A percentile compares a stretch with the other conserved stretches of the same genome.
phyloP scores from a whole-genome alignment of 2,329 filamentous ascomycete species.

The Thelonectria olida region DNA sequence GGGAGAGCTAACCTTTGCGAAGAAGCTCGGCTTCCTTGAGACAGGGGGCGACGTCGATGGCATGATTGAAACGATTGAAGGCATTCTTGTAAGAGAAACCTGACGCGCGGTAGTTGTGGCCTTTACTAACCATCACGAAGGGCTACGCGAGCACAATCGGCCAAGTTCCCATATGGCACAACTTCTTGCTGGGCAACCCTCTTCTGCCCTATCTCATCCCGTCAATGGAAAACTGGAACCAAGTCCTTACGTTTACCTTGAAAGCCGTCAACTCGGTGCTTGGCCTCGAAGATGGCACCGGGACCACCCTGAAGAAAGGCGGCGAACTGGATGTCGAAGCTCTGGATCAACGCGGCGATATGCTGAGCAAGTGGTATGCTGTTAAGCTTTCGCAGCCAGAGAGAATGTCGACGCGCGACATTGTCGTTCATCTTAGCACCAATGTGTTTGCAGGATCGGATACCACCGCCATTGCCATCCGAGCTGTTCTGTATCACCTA shows the following conservation, averaged over 20 bases:
- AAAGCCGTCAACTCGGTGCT: constrained; percentile 16
- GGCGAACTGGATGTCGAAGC: constrained; percentile 5
- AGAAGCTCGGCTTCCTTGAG: constrained; percentile 55
- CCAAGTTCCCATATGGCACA: constrained; percentile 18
- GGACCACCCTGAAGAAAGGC: neutral
- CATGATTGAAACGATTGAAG: constrained; percentile 43
- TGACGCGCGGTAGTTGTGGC: neutral
- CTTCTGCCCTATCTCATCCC: constrained; percentile 17
- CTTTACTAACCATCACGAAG: neutral
- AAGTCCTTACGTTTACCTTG: constrained; percentile 13
- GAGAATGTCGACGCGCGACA: constrained; percentile 10
- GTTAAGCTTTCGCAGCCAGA: constrained; percentile 23
- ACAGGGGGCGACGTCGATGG: constrained; percentile 53
- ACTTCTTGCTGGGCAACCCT: constrained; percentile 13
- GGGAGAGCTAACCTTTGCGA: constrained; percentile 54
- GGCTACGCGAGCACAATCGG: constrained; percentile 14
- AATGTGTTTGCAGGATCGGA: constrained; percentile 49
- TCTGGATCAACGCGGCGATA: constrained; percentile 9
- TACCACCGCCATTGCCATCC: constrained; percentile 59
- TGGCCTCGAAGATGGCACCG: neutral
- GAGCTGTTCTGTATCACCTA: constrained; percentile 46
- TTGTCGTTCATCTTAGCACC: constrained; percentile 7
- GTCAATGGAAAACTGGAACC: constrained; percentile 18
- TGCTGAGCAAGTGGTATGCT: constrained; percentile 19
- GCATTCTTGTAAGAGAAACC: constrained; percentile 6